Conservation (phyloP, 495 filamentous ascomycete species). For the Podospora australis region DNA sequence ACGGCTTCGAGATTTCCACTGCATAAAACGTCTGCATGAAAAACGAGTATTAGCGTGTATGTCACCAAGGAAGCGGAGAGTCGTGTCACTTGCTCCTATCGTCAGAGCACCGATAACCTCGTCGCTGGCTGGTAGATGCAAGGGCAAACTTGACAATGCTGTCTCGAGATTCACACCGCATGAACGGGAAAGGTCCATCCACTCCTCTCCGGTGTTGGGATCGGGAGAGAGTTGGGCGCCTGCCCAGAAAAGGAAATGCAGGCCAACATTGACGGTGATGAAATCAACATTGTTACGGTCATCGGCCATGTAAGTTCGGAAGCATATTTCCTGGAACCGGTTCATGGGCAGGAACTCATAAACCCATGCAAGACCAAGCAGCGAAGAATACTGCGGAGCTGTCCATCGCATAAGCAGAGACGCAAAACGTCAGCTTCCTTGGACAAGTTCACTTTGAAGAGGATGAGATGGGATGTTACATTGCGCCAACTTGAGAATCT, state of each 20-base stretch:
- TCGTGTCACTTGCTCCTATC: constrained; percentile 39
- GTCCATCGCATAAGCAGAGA: no score
- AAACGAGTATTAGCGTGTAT: neutral
- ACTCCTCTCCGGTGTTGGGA: constrained; percentile 15
- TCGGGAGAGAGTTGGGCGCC: constrained; percentile 25
- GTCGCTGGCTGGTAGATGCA: constrained; percentile 49
- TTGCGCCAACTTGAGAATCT: constrained; percentile 15
- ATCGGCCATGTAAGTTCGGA: constrained; percentile 51
- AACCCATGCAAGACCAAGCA: constrained; percentile 27
- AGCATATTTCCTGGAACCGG: constrained; percentile 48
- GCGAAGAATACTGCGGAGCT: no score
- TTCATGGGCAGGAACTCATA: constrained; percentile 38
- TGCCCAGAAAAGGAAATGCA: constrained; percentile 50
- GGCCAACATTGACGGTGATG: constrained; percentile 47
- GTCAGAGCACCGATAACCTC: constrained; percentile 53
- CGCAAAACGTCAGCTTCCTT: no score
- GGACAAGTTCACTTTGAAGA: neutral
- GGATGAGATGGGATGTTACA: no score
- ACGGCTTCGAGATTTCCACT: constrained; percentile 56
- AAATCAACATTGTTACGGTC: constrained; percentile 45
- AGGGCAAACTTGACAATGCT: constrained; percentile 46
- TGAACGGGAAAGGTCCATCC: constrained; percentile 29
- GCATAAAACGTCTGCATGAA: constrained; percentile 37
- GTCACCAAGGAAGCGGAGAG: neutral
- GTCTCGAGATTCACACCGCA: constrained; percentile 53